A percentile compares a stretch with the other conserved stretches of the same genome.
Evolutionary conservation across 108 stramenopile species (phyloP).

Genomic region (Cyclotella cryptica): DNA sequence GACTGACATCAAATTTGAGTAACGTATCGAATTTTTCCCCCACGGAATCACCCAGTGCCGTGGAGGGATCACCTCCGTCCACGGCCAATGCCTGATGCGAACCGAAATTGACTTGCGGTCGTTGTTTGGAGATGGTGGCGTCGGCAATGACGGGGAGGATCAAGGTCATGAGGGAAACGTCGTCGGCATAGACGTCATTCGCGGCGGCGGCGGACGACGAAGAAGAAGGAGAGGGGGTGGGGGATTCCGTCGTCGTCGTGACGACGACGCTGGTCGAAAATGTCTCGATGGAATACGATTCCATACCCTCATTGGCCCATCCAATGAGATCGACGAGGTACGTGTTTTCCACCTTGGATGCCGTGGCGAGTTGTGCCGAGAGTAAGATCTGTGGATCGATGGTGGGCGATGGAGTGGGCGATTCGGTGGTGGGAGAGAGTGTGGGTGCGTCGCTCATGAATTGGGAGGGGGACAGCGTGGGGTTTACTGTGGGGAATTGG

Average conservation of each 20-base stretch:
- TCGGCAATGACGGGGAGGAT: conserved; percentile 21
- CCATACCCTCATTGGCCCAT: conserved; percentile 32
- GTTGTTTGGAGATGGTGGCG: conserved; percentile 32
- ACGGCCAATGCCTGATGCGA: conserved; percentile 31
- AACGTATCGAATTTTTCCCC: conserved; percentile 25
- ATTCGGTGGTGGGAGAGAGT: background rate
- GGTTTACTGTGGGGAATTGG: background rate
- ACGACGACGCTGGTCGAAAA: background rate
- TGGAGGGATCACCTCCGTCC: conserved; percentile 11
- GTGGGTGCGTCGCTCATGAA: background rate
- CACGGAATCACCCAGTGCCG: background rate
- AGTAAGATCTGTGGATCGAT: background rate
- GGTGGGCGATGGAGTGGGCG: conserved; percentile 8
- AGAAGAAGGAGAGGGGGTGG: conserved; percentile 7
- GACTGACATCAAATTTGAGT: conserved; percentile 29
- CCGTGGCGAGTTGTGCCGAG: background rate
- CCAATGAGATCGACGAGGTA: conserved; percentile 31
- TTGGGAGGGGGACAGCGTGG: conserved; percentile 17
- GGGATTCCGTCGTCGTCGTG: background rate
- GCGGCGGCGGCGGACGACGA: too few relatives aligned
- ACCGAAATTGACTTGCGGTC: conserved; percentile 24
- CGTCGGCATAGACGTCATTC: too few relatives aligned
- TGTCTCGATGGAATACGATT: background rate
- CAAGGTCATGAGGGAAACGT: background rate
- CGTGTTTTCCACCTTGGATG: conserved; percentile 5